Evolutionary conservation across 805 yeast genomes (phyloP).

Genomic region (Pichia kluyveri): DNA sequence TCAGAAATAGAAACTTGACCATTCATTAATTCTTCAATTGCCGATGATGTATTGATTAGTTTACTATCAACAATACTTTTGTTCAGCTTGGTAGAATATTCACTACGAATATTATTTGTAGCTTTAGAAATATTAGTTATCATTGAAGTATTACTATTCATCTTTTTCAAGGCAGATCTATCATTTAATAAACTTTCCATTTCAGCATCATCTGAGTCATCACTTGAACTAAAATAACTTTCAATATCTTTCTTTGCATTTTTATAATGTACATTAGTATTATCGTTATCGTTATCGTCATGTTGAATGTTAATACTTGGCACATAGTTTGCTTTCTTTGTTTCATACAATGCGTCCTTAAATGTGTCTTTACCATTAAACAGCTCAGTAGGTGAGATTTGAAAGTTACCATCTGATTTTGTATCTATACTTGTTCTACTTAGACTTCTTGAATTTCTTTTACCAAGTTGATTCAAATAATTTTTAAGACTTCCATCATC

Average conservation of each 20-base stretch:
- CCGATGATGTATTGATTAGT: neutral
- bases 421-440: neutral
- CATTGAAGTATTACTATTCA: neutral
- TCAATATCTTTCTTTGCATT: neutral
- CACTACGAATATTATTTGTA: neutral
- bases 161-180: neutral
- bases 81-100: slow-evolving; percentile 3
- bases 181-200: neutral
- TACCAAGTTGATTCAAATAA: neutral
- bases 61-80: slow-evolving; percentile 1
- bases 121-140: neutral
- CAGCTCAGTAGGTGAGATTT: neutral
- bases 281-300: neutral
- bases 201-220: neutral
- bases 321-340: neutral
- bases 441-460: neutral
- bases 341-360: neutral
- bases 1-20: slow-evolving; percentile 16
- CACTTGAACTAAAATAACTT: neutral
- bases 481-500: neutral
- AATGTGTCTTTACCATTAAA: neutral
- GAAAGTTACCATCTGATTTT: neutral
- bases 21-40: neutral
- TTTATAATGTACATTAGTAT: neutral
- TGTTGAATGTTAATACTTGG: neutral